A percentile compares a stretch with the other conserved stretches of the same genome.
These are phyloP conservation scores for Pythium aquatile DNA, from an alignment of 352 stramenopile genomes.

Conservation along the genomic window DNA sequence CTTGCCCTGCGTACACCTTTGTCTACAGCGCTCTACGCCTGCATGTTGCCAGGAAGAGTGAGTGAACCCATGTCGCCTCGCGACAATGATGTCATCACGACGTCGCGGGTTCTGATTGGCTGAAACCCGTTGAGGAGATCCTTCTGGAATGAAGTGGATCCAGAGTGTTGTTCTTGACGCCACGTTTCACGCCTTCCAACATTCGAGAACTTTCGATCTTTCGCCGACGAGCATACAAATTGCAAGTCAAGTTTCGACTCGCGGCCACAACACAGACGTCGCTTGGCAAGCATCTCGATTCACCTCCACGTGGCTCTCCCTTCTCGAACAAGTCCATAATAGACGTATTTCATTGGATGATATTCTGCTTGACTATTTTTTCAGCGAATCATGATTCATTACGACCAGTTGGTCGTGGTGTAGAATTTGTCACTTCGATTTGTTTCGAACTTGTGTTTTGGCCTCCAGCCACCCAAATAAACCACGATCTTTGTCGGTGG, in stretches of 20 bases:
- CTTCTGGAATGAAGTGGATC: neutral
- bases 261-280: constrained; percentile 18
- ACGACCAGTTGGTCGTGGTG: constrained; percentile 12
- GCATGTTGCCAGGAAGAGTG: constrained; percentile 7
- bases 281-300: constrained; percentile 10
- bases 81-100: constrained; percentile 18
- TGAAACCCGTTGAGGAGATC: constrained; percentile 10
- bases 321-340: constrained; percentile 18
- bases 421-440: constrained; percentile 20
- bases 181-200: constrained; percentile 6
- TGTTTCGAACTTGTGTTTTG: constrained; percentile 21
- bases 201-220: constrained; percentile 31
- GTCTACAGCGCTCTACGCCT: neutral
- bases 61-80: constrained; percentile 20
- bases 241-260: constrained; percentile 5
- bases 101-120: constrained; percentile 19
- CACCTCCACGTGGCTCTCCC: constrained; percentile 11
- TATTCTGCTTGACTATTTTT: neutral
- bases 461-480: constrained; percentile 15
- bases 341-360: constrained; percentile 12
- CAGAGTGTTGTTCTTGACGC: constrained; percentile 14
- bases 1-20: neutral
- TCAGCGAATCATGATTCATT: constrained; percentile 17
- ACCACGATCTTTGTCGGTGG: constrained; percentile 21
- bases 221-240: constrained; percentile 17